These are phyloP conservation scores for Sporothrix humicola DNA, from an alignment of 2,329 filamentous ascomycete species.

Conservation along the genomic window DNA sequence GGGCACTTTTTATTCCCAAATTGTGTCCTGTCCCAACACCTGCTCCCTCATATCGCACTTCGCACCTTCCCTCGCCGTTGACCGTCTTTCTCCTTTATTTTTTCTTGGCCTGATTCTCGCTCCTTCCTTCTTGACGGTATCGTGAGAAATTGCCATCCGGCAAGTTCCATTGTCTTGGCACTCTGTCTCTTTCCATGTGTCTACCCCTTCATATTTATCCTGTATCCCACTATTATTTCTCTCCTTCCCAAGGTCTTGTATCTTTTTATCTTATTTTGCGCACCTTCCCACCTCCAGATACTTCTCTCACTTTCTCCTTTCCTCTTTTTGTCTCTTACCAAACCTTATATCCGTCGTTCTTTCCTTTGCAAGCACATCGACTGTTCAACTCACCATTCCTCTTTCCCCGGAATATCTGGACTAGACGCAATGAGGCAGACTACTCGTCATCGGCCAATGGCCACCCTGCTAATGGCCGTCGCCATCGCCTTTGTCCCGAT, in stretches of 20 bases:
- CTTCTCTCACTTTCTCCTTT: not conserved
- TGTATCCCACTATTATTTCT: not conserved
- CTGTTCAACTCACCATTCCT: not conserved
- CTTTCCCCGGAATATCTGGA: not conserved
- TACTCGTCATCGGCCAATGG: conserved; percentile 27
- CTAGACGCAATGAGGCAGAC: not conserved
- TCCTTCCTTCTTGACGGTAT: not conserved
- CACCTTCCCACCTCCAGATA: not conserved
- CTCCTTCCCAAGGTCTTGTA: not conserved
- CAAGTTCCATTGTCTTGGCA: not conserved
- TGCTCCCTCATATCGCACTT: not conserved
- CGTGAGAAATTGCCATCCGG: not conserved
- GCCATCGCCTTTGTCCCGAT: not conserved
- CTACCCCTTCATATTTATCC: not conserved
- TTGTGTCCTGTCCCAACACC: not conserved
- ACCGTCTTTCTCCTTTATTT: not conserved
- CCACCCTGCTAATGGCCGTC: not conserved
- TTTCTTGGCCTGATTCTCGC: not conserved
- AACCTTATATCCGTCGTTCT: not conserved
- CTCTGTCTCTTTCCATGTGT: not conserved
- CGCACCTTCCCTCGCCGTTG: not conserved
- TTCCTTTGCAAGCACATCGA: not conserved
- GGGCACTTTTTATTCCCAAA: not conserved
- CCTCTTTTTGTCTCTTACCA: not conserved
- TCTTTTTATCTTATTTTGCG: not conserved